These are phyloP conservation scores for Salix purpurea DNA, from an alignment of 345 rosid genomes.

Conservation along the genomic window DNA sequence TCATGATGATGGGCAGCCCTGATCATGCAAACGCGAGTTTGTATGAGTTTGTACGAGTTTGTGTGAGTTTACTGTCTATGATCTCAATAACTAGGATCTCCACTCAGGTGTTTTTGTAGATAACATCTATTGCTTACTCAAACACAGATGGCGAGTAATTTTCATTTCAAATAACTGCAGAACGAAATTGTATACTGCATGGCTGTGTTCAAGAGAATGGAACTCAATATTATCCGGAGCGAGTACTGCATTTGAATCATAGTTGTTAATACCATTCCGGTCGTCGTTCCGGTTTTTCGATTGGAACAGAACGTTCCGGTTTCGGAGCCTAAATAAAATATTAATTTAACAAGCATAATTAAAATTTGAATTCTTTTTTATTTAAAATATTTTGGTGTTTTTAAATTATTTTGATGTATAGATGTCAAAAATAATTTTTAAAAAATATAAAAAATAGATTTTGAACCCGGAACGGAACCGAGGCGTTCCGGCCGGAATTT, in stretches of 20 bases:
- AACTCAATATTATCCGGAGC: conserved; percentile 75
- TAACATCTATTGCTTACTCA: not conserved
- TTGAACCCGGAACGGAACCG: too few relatives aligned
- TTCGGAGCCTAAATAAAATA: too few relatives aligned
- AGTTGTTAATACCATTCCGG: too few relatives aligned
- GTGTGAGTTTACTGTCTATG: conserved; percentile 36
- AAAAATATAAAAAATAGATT: too few relatives aligned
- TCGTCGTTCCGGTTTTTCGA: too few relatives aligned
- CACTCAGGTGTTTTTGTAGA: conserved; percentile 37
- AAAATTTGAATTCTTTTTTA: too few relatives aligned
- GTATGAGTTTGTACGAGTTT: not conserved
- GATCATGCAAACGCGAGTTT: conserved; percentile 53
- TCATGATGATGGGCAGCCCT: conserved; percentile 36
- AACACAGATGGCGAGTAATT: not conserved
- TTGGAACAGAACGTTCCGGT: too few relatives aligned
- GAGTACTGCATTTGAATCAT: conserved; percentile 25
- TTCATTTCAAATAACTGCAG: conserved; percentile 29
- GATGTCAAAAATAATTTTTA: too few relatives aligned
- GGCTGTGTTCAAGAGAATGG: conserved; percentile 65
- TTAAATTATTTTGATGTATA: too few relatives aligned
- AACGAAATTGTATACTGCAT: conserved; percentile 59
- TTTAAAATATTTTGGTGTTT: too few relatives aligned
- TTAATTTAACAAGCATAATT: too few relatives aligned
- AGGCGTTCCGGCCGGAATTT: too few relatives aligned
- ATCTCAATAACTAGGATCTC: conserved; percentile 74